Base-by-base conservation (phyloP, 2,329 filamentous ascomycete genomes). In the Fusarium sp. region DNA sequence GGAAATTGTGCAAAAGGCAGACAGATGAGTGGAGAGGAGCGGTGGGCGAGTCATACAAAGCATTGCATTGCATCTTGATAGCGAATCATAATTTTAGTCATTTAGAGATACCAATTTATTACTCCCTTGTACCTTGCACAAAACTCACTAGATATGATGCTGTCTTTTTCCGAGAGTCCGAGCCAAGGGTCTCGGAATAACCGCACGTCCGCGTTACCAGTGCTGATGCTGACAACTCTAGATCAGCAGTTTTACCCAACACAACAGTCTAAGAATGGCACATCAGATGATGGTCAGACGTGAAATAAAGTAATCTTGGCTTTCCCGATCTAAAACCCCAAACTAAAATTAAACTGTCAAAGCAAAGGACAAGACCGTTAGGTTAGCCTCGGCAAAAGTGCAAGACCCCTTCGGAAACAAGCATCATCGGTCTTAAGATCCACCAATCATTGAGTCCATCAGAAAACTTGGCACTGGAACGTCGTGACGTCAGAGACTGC, bases 341-440 rank as follows among this genome's bases (percentile, higher is more conserved):
- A 8, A 58, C 59, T 64, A 64, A 31, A 58, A 57, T 58, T 64
- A 64, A 49, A 47, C 50, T 60, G 53, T 66, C 52, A 66, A 65
- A 47, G 29, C 15, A 29, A 47, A 26, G 54, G 54, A 53, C 24
- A 41, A 64, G 44, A 64, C 43, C 7, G 12, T 31, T 31, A 35
- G 33, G 44, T 41, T 64, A 64, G 38, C 12, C 33, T 44, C n/a
- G 44, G 29, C 37, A 37, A 38, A 62, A 59, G 44, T 24, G 43
- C 52, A 44, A n/a, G 38, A 31, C 6, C 23, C 20, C n/a, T 15
- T 38, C 35, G 41, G 61, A n/a, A 60, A 66, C 62, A 64, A 64
- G 60, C 44, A 41, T 60, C 24, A 23, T 10, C 53, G 26, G 31
- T 26, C 15, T 13, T 20, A 18, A 58, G 37, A 35, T 28, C 37